phyloP scores from a whole-genome alignment of 768 basidiomycete genomes.

The Krasilnikovozyma curviuscula region DNA sequence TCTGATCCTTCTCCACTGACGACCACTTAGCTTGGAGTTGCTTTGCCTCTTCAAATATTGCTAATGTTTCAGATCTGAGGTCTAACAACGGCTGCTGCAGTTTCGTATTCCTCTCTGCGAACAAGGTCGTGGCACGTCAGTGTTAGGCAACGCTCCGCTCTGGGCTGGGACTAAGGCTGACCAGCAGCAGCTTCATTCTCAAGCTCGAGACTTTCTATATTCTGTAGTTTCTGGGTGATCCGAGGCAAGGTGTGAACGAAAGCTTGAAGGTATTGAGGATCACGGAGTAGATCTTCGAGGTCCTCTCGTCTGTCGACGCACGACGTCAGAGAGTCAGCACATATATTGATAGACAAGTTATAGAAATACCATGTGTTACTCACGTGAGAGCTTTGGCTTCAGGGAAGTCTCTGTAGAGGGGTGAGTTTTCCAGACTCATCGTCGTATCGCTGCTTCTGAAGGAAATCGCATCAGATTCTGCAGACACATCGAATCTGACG shows the following conservation, averaged over 20 bases:
- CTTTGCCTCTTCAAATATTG: conserved; percentile 73
- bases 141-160: not conserved
- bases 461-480: too few species aligned
- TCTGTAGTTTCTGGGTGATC: conserved; percentile 54
- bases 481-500: too few species aligned
- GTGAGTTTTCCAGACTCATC: too few species aligned
- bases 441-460: too few species aligned
- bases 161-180: conserved; percentile 29
- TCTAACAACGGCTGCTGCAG: conserved; percentile 56
- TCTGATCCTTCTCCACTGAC: conserved; percentile 72
- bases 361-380: not conserved
- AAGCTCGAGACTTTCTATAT: conserved; percentile 55
- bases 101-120: conserved; percentile 49
- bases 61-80: conserved; percentile 62
- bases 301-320: conserved; percentile 53
- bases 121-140: not conserved
- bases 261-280: conserved; percentile 70
- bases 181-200: conserved; percentile 76
- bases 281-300: conserved; percentile 68
- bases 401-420: conserved; percentile 5
- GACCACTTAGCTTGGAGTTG: conserved; percentile 62
- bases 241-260: conserved; percentile 57
- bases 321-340: not conserved
- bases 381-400: conserved; percentile 1
- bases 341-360: not conserved